Evolutionary conservation across 495 filamentous ascomycete species (phyloP), one percentile per base, ranked within the genome.

Genomic region (Tuber magnatum): DNA sequence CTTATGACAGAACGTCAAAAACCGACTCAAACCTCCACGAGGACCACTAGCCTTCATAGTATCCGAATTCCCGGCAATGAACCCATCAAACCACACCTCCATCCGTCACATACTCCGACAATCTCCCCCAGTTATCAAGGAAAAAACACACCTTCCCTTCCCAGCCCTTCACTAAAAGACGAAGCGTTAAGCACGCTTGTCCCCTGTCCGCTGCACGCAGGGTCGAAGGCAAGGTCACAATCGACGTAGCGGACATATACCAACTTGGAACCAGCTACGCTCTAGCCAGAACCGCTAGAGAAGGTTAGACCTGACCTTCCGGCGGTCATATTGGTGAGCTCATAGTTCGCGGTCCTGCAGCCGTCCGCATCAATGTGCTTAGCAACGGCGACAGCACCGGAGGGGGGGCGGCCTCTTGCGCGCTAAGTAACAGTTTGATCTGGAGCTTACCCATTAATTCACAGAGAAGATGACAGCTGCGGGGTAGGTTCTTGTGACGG

Each of bases 61-160:
- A 72, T 82, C 75, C 77, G 85, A 85, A 22, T 74, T 78, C 3
- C 86, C 86, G 41, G 80, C 78, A 35, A 80, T 83, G 79, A 86
- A 88, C 0, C 86, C 87, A 56, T 83, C 82, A 6, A 85, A 78
- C 72, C 86, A 78, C 4, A 88, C 78, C 0, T 83, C 84, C 76
- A 88, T 72, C 0, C 83, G 85, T 3, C 84, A 84, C 0, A 83
- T 83, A 83, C 88, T 86, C 76, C 83, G 85, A 87, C 87, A 88
- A 48, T 86, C 85, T 9, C 82, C 81, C 24, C 86, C 87, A 48
- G 83, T 84, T 32, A 88, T 79, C 39, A n/a, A 86, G 87, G 0
- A 87, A 86, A 51, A 86, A 86, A 44, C 87, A 84, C 46, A 86
- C 78, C 65, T 86, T 85, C 0, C 85, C 80, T 10, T 70, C 46